Evolutionary conservation across 176 grass and related monocot species (phyloP), one percentile per base, ranked within the genome.

Genomic region (Musa itinerans): DNA sequence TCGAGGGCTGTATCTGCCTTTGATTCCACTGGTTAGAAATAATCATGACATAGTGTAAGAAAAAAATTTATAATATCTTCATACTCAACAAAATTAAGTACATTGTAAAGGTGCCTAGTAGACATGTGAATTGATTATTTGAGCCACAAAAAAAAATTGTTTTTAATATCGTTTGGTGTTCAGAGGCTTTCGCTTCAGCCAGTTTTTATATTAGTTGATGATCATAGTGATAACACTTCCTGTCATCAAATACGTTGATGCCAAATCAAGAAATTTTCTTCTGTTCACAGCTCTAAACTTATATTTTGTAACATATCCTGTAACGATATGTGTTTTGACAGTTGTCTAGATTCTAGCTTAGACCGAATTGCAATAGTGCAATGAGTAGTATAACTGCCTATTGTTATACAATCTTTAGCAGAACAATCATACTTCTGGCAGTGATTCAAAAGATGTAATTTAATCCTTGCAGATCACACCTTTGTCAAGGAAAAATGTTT

Each of bases 401-500:
- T 19, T 58, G 20, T 56, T 50, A 14, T 43, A 43, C 68, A 73
- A 67, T 54, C 27, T 11, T 79, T 52, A 34, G 53, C 75, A 83
- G 55, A 78, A 62, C n/a, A 29, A 55, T 57, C 14, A 9, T 27
- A 53, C 27, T 77, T 65, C n/a, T 65, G 10, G 20, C 19, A 51
- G 3, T 65, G 43, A n/a, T 43, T 76, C 9, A 25, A 51, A 51
- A 16, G 14, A 24, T 65, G 16, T 52, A n/a, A 75, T 23, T 65
- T 19, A 70, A 57, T 75, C 2, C 71, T 67, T 84, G 53, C 82
- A 99, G 96, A 95, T 99, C 61, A 99, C 96, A n/a, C 82, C 81
- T 66, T 76, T 92, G 12, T 99, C 96, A 65, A 99, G 89, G 88
- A 99, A 95, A 86, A 89, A 89, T 75, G 91, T 99, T 80, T 99